Conservation (phyloP, 495 filamentous ascomycete species). For the Podospora bellae-mahoneyi region DNA sequence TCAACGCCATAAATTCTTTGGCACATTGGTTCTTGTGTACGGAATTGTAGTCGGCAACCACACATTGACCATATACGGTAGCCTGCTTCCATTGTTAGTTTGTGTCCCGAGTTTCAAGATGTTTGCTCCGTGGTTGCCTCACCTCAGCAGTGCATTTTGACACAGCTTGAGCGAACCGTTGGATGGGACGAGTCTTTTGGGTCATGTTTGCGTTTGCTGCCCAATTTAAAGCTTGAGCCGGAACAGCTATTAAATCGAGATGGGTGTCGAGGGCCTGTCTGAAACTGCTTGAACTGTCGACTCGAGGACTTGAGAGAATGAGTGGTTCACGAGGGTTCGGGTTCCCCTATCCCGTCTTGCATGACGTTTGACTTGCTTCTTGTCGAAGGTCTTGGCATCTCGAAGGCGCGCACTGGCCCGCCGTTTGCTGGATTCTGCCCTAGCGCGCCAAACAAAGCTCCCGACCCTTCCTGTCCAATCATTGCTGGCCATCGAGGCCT, state of each 20-base stretch:
- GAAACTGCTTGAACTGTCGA: background rate
- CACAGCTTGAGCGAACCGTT: constrained; percentile 79
- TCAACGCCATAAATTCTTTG: constrained; percentile 79
- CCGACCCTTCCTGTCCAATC: background rate
- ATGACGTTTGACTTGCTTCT: background rate
- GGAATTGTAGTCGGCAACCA: constrained; percentile 85
- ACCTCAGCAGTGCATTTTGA: constrained; percentile 84
- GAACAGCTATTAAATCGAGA: background rate
- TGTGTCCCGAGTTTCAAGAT: background rate
- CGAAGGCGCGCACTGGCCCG: background rate
- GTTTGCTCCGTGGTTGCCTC: constrained; percentile 18
- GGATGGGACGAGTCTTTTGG: constrained; percentile 63
- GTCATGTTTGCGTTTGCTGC: constrained; percentile 24
- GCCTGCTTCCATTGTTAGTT: constrained; percentile 50
- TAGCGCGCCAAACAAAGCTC: constrained; percentile 1
- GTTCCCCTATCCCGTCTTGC: background rate
- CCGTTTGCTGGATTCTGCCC: constrained; percentile 1
- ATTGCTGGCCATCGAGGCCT: background rate
- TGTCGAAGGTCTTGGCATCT: background rate
- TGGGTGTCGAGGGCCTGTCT: background rate
- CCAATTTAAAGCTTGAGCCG: background rate
- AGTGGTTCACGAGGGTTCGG: background rate
- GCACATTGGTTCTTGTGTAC: constrained; percentile 89
- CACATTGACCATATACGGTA: constrained; percentile 84
- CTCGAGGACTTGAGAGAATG: background rate